A percentile compares a stretch with the other conserved stretches of the same genome.
Evolutionary conservation across 2,329 filamentous ascomycete species (phyloP).

Genomic region (Chrysoporthe cubensis): DNA sequence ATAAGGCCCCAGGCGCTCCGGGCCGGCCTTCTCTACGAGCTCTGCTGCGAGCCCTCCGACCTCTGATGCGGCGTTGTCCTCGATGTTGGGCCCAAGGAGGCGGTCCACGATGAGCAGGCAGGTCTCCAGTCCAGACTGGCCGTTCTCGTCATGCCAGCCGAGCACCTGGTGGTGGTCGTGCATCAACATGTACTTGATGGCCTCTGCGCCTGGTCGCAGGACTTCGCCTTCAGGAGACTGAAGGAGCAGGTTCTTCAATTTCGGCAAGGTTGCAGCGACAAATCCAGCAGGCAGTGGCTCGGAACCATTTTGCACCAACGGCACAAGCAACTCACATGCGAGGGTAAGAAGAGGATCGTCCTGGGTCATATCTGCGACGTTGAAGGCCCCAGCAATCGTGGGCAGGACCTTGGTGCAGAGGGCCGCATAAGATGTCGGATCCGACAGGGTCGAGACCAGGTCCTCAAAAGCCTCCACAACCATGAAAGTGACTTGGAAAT

Average conservation of each 20-base stretch:
- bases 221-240: constrained; percentile 85
- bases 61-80: constrained; percentile 93
- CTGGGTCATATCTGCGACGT: constrained; percentile 82
- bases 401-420: constrained; percentile 87
- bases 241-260: constrained; percentile 81
- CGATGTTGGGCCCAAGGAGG: constrained; percentile 79
- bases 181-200: constrained; percentile 85
- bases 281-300: constrained; percentile 87
- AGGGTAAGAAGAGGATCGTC: constrained; percentile 79
- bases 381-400: constrained; percentile 84
- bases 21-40: constrained; percentile 92
- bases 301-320: constrained; percentile 79
- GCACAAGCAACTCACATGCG: constrained; percentile 80
- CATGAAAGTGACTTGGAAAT: constrained; percentile 88
- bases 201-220: constrained; percentile 81
- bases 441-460: constrained; percentile 71
- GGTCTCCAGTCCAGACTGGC: constrained; percentile 84
- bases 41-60: constrained; percentile 93
- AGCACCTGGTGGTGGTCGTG: constrained; percentile 92
- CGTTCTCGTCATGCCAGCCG: constrained; percentile 78
- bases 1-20: constrained; percentile 87
- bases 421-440: constrained; percentile 71
- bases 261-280: constrained; percentile 82
- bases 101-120: constrained; percentile 91
- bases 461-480: constrained; percentile 92